These are phyloP conservation scores for Casuarina cunninghamiana DNA, from an alignment of 306 rosid species.

Conservation along the genomic window DNA sequence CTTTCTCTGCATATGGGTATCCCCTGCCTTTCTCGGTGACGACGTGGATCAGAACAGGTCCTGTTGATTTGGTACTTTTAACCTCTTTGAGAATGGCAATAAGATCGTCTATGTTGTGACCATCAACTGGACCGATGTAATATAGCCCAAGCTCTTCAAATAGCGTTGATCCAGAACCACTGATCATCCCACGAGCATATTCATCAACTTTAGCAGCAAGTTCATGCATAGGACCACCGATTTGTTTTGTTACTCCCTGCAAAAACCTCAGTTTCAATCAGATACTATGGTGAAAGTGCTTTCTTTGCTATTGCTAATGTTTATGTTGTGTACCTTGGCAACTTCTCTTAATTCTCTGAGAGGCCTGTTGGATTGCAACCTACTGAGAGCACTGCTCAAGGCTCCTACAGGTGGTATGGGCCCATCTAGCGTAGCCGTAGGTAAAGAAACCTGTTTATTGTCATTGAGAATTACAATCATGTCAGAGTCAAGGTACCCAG, in stretches of 20 bases:
- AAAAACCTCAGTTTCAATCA: conserved; percentile 26
- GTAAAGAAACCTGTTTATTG: conserved; percentile 92
- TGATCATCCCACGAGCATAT: conserved; percentile 98
- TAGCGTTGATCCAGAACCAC: conserved; percentile 88
- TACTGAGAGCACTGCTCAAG: conserved; percentile 94
- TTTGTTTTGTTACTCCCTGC: conserved; percentile 87
- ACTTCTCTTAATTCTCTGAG: conserved; percentile 96
- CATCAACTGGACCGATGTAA: conserved; percentile 97
- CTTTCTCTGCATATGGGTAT: conserved; percentile 93
- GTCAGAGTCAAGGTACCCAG: conserved; percentile 94
- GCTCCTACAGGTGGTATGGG: conserved; percentile 94
- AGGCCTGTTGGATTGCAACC: conserved; percentile 87
- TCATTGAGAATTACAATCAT: conserved; percentile 98
- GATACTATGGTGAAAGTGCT: neutral
- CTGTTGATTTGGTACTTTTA: conserved; percentile 77
- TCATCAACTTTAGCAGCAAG: conserved; percentile 98
- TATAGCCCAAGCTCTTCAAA: conserved; percentile 98
- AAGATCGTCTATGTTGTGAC: conserved; percentile 94
- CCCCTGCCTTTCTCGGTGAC: conserved; percentile 97
- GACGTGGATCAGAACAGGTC: conserved; percentile 90
- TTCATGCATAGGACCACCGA: conserved; percentile 94
- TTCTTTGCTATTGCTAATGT: neutral
- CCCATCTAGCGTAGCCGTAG: conserved; percentile 94
- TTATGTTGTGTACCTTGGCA: conserved; percentile 72
- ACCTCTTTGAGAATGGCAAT: conserved; percentile 84